Conservation (phyloP, 2,329 filamentous ascomycete genomes). For the Cadophora sp. region DNA sequence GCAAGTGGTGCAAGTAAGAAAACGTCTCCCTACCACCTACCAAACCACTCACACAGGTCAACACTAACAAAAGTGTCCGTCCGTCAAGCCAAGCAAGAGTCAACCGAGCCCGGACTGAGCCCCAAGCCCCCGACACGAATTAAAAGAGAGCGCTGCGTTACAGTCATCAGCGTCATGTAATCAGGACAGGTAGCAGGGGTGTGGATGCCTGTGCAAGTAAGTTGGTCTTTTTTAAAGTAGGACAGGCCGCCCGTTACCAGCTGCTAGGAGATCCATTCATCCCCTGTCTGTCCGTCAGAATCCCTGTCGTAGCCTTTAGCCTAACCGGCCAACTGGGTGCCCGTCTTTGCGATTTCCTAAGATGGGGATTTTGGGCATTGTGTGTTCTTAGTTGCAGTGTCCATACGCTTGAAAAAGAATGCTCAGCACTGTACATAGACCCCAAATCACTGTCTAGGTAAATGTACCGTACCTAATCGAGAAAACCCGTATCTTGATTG, state of each 20-base stretch:
- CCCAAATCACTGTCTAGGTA: conserved; percentile 1
- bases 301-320: not conserved
- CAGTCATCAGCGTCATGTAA: conserved; percentile 20
- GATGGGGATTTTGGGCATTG: not conserved
- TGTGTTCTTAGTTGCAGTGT: not conserved
- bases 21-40: too few species aligned
- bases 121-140: conserved; percentile 7
- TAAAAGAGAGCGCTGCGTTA: too few species aligned
- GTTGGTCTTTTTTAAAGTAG: too few species aligned
- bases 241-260: too few species aligned
- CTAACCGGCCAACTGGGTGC: not conserved
- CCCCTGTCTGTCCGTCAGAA: not conserved
- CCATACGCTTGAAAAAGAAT: not conserved
- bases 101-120: not conserved
- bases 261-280: not conserved
- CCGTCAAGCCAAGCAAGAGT: not conserved
- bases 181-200: not conserved
- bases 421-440: conserved; percentile 7
- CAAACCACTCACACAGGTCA: conserved; percentile 2
- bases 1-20: not conserved
- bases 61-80: conserved; percentile 9
- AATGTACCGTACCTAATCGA: conserved; percentile 5
- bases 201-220: too few species aligned
- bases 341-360: not conserved
- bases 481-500: not conserved